Evolutionary conservation across 1,284 basidiomycete genomes (phyloP).

Genomic region (Malassezia cuniculi): DNA sequence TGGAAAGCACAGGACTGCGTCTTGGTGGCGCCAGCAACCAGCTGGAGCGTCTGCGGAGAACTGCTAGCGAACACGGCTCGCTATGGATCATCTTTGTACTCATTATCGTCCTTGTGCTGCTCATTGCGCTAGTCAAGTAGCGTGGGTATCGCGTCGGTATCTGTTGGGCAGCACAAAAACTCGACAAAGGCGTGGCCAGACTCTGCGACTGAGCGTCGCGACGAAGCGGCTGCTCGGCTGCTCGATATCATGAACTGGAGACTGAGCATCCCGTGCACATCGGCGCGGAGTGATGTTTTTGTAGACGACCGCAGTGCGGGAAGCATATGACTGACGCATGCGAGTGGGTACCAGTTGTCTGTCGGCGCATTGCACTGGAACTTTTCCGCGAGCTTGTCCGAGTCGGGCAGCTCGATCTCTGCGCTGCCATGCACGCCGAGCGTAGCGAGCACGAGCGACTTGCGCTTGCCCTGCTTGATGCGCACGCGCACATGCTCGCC

Average conservation of each 20-base stretch:
- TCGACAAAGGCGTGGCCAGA: slow-evolving; percentile 29
- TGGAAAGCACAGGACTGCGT: slow-evolving; percentile 26
- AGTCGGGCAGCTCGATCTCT: slow-evolving; percentile 8
- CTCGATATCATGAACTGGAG: slow-evolving; percentile 36
- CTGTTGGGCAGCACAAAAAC: slow-evolving; percentile 17
- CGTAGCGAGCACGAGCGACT: slow-evolving; percentile 4
- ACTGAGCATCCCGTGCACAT: slow-evolving; percentile 30
- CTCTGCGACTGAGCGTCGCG: slow-evolving; percentile 14
- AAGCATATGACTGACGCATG: slow-evolving; percentile 15
- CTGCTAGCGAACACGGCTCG: slow-evolving; percentile 30
- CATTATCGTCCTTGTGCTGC: slow-evolving; percentile 28
- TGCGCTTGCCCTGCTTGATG: not conserved
- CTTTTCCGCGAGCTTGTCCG: slow-evolving; percentile 8
- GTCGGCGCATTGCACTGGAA: slow-evolving; percentile 2
- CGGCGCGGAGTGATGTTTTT: slow-evolving; percentile 31
- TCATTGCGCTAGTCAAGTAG: slow-evolving; percentile 35
- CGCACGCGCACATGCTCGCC: slow-evolving; percentile 2
- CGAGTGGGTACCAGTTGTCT: slow-evolving; percentile 1
- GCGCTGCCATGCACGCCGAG: slow-evolving; percentile 7
- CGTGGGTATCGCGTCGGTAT: slow-evolving; percentile 17
- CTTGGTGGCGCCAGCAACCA: slow-evolving; percentile 27
- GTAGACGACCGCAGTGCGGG: slow-evolving; percentile 22
- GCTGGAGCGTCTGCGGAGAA: slow-evolving; percentile 25
- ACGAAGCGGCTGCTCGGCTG: slow-evolving; percentile 11
- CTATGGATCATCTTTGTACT: slow-evolving; percentile 26